phyloP scores from a whole-genome alignment of 2,329 filamentous ascomycete genomes.

The Aspergillus aculeatus region DNA sequence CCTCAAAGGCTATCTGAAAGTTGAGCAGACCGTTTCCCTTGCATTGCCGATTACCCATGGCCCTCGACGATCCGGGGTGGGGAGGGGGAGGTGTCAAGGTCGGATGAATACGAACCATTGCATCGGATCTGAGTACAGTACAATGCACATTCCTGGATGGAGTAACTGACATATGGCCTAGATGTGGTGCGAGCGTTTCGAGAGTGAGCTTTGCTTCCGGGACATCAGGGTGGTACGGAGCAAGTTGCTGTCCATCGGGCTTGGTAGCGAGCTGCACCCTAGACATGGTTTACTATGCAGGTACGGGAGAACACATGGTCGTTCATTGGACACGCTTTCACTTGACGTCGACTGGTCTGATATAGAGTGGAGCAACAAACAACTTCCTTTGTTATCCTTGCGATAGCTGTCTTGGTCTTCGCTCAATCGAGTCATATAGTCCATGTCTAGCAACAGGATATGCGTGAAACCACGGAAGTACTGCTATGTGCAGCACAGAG shows the following conservation, averaged over 20 bases:
- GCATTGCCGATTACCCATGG: constrained; percentile 3
- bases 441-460: not conserved
- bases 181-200: not conserved
- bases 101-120: not conserved
- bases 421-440: not conserved
- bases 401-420: not conserved
- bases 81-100: not conserved
- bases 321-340: not conserved
- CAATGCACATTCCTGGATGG: no score
- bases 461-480: not conserved
- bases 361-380: not conserved
- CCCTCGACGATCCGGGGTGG: not conserved
- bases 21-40: not conserved
- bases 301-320: constrained; percentile 1
- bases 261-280: not conserved
- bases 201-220: not conserved
- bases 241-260: not conserved
- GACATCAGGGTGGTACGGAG: not conserved
- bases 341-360: not conserved
- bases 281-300: not conserved
- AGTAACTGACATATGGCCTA: not conserved
- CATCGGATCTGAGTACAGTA: not conserved
- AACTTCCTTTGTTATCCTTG: not conserved
- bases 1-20: not conserved
- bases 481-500: no score